Evolutionary conservation across 371 early-diverging fungal genomes (phyloP), one percentile per base, ranked within the genome.

Genomic region (Mortierella sp.): DNA sequence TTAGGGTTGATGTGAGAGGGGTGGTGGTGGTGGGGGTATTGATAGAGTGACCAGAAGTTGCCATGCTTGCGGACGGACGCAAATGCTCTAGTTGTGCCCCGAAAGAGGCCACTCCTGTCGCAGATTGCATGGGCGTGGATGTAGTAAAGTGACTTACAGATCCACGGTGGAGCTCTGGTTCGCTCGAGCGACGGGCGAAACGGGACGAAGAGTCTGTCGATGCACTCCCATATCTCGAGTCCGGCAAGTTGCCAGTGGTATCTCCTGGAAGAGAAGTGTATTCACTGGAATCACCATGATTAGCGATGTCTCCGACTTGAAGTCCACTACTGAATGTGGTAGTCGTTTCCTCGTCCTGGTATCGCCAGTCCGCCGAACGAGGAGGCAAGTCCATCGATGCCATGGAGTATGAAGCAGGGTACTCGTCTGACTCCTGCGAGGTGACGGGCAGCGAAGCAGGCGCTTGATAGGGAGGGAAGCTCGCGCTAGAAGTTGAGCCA

Each of bases 361-460:
- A 68, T 20, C 62, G 49, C 68, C 68, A 68, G 52, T 68, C 62
- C 9, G 52, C 9, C 0, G 22, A n/a, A n/a, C 49, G 61, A 1
- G 68, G 62, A 22, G 68, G 68, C 22, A 68, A 14, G 32, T 68
- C 61, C 18, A 32, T 22, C 1, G 40, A 14, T 12, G 51, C 51
- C 39, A 68, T 61, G 22, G 68, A 11, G n/a, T 28, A 68, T 5
- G 39, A 61, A 5, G 18, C 62, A 14, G 58, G 66, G 58, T 66
- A 58, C 8, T 18, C 30, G 11, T 66, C 66, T 5, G 37, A 28
- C 26, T 26, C 37, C 5, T 60, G n/a, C 3, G 40, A 43, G 40
- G 5, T 39, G 9, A n/a, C n/a, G 6, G 60, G 8, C 10, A 35
- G 5, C 37, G 37, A 37, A 37, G 26, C 11, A 3, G 37, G 8